Conservation (phyloP, 306 rosid genomes). For the Cucumis cinereus region DNA sequence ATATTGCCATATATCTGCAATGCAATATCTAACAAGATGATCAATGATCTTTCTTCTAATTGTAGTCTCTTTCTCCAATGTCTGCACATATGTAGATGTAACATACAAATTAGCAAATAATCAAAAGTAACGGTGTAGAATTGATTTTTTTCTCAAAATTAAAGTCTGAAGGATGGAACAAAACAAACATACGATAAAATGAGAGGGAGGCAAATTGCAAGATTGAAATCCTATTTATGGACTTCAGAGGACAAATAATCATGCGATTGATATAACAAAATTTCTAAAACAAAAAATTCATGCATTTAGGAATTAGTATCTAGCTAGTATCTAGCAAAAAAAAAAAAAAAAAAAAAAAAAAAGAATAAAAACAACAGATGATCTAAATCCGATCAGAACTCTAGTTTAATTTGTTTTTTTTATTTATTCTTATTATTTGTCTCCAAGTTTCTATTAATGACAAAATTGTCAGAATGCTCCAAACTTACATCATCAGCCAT, state of each 20-base stretch:
- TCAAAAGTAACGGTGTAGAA: neutral
- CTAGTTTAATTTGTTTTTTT: neutral
- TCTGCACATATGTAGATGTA: conserved; percentile 31
- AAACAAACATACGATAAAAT: neutral
- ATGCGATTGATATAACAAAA: neutral
- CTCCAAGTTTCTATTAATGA: neutral
- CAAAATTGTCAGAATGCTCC: neutral
- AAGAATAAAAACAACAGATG: neutral
- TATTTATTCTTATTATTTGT: neutral
- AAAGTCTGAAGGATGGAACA: neutral
- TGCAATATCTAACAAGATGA: conserved; percentile 35
- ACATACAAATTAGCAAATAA: neutral
- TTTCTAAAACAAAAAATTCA: neutral
- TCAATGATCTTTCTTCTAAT: conserved; percentile 26
- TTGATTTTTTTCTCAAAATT: neutral
- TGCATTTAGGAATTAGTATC: neutral
- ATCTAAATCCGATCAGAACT: neutral
- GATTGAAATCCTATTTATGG: neutral
- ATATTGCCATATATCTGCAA: conserved; percentile 49
- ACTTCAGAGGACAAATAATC: neutral
- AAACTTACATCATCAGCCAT: conserved; percentile 54
- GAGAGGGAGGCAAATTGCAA: neutral
- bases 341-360: neutral
- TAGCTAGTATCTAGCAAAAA: neutral
- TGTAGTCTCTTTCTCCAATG: conserved; percentile 22